These are phyloP conservation scores for Aspergillus fructus DNA, from an alignment of 2,329 filamentous ascomycete genomes.

Conservation along the genomic window DNA sequence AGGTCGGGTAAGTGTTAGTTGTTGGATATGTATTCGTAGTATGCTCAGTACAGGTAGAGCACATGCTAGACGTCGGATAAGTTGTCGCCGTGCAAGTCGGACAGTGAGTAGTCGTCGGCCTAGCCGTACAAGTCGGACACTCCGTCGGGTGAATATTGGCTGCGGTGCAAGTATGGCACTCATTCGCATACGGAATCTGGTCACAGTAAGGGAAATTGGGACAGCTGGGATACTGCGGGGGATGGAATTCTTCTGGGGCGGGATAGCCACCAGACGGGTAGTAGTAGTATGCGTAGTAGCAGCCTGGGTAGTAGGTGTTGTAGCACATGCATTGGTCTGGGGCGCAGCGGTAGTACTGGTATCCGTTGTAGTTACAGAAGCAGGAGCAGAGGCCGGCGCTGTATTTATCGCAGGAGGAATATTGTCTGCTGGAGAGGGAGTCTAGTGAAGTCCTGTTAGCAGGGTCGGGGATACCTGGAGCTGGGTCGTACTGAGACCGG, in stretches of 20 bases:
- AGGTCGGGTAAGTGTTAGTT: too few relatives aligned
- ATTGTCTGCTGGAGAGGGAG: not conserved
- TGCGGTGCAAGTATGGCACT: not conserved
- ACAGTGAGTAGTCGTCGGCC: not conserved
- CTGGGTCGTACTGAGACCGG: not conserved
- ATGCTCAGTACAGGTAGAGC: too few relatives aligned
- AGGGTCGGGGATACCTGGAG: not conserved
- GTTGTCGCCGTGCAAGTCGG: too few relatives aligned
- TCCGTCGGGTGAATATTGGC: too few relatives aligned
- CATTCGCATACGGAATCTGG: not conserved
- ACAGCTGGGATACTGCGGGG: not conserved
- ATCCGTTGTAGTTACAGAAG: not conserved
- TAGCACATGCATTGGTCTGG: not conserved
- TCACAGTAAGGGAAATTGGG: not conserved
- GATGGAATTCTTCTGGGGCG: not conserved
- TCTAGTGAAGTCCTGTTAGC: not conserved
- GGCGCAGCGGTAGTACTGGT: not conserved
- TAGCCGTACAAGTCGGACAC: too few relatives aligned
- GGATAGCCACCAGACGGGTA: not conserved
- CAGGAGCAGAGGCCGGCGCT: not conserved
- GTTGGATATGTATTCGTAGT: too few relatives aligned
- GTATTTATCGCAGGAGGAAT: not conserved
- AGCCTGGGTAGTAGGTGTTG: not conserved
- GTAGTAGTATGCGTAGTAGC: conserved; percentile 3
- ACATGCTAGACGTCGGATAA: too few relatives aligned